Conservation (phyloP, 345 rosid genomes). For the Pistacia integerrima region DNA sequence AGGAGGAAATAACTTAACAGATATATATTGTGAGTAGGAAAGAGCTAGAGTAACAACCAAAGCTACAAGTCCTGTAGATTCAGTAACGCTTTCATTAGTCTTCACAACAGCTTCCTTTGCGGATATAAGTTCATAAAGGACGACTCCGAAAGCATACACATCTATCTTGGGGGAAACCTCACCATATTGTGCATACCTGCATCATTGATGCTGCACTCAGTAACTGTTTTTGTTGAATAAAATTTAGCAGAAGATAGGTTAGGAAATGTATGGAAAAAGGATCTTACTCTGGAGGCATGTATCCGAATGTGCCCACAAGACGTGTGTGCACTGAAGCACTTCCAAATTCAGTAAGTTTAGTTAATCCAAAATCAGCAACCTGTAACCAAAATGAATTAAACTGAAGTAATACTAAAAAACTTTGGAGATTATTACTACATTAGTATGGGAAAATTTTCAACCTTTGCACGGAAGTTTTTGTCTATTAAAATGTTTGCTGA, state of each 20-base stretch:
- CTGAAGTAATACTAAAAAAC: not conserved
- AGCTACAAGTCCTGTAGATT: slow-evolving; percentile 81
- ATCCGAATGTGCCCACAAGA: slow-evolving; percentile 95
- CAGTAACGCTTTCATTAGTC: slow-evolving; percentile 43
- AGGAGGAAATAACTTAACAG: not conserved
- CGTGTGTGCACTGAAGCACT: slow-evolving; percentile 62
- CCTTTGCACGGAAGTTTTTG: slow-evolving; percentile 83
- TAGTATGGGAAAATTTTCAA: slow-evolving; percentile 15
- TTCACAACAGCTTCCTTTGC: slow-evolving; percentile 88
- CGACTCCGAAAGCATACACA: slow-evolving; percentile 97
- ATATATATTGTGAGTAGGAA: not conserved
- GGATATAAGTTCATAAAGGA: slow-evolving; percentile 91
- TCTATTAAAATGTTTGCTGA: slow-evolving; percentile 92
- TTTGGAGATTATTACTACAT: not conserved
- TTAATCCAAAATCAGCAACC: slow-evolving; percentile 98
- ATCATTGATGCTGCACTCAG: not conserved
- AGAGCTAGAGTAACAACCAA: slow-evolving; percentile 39
- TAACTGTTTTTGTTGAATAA: not conserved
- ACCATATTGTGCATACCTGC: slow-evolving; percentile 81
- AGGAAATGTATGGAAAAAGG: not conserved
- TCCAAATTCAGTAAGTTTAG: slow-evolving; percentile 85
- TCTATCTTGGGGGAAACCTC: slow-evolving; percentile 94
- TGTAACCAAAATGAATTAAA: slow-evolving; percentile 23
- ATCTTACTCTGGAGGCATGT: slow-evolving; percentile 99
- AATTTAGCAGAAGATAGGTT: not conserved